phyloP scores from a whole-genome alignment of 2,329 filamentous ascomycete species.

The Neofusicoccum umdonicola region DNA sequence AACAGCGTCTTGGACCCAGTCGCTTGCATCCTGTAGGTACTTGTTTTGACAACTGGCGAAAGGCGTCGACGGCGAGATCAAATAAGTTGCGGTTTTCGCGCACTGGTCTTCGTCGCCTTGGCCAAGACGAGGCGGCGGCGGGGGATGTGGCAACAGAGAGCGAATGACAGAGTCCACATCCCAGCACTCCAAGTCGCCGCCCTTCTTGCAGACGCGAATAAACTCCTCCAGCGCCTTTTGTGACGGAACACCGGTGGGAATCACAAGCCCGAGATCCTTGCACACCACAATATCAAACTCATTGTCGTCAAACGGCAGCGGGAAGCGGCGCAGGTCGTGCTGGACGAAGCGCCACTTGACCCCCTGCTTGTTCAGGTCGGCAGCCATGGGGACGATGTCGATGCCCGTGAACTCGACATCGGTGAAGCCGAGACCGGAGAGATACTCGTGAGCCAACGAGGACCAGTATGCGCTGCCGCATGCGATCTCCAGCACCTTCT shows the following conservation, averaged over 20 bases:
- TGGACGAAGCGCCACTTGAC: conserved; percentile 88
- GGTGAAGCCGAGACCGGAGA: conserved; percentile 64
- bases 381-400: conserved; percentile 73
- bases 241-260: conserved; percentile 56
- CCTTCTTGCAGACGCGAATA: conserved; percentile 71
- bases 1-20: conserved; percentile 74
- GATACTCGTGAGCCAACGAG: conserved; percentile 79
- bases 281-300: conserved; percentile 87
- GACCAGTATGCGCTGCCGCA: conserved; percentile 92
- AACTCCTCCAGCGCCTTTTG: conserved; percentile 67
- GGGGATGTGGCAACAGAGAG: conserved; percentile 76
- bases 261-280: conserved; percentile 76
- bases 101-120: conserved; percentile 64
- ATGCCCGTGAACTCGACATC: conserved; percentile 77
- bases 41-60: conserved; percentile 78
- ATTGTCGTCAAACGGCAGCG: conserved; percentile 73
- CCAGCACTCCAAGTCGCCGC: conserved; percentile 83
- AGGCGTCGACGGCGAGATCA: conserved; percentile 78
- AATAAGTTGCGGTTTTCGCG: conserved; percentile 72
- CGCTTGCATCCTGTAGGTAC: conserved; percentile 79
- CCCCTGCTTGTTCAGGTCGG: conserved; percentile 64
- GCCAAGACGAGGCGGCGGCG: conserved; percentile 55
- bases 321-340: conserved; percentile 74
- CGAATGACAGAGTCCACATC: conserved; percentile 82
- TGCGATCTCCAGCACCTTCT: conserved; percentile 77